These are phyloP conservation scores for Penicillium glabrum DNA, from an alignment of 2,329 filamentous ascomycete genomes.

Conservation along the genomic window DNA sequence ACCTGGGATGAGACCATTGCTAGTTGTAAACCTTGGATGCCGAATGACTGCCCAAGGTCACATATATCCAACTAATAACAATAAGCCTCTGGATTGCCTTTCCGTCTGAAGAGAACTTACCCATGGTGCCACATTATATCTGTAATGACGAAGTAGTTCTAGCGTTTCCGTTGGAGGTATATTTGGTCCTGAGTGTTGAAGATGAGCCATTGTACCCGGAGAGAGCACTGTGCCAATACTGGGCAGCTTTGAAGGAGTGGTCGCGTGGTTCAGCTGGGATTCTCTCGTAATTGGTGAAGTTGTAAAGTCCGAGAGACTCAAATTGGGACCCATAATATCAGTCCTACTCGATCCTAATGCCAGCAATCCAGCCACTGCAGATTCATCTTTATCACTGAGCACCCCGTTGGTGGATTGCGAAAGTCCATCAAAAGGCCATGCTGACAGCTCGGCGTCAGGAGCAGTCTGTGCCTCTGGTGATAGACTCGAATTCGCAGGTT, in stretches of 20 bases:
- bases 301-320: constrained; percentile 4
- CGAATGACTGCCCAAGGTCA: constrained; percentile 44
- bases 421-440: not conserved
- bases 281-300: constrained; percentile 2
- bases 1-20: constrained; percentile 20
- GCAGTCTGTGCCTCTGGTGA: not conserved
- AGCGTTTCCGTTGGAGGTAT: constrained; percentile 22
- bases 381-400: constrained; percentile 27
- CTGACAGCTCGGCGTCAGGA: not conserved
- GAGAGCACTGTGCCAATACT: not conserved
- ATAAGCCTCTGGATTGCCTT: not conserved
- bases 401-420: not conserved
- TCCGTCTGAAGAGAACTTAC: constrained; percentile 26
- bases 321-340: not conserved
- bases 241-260: not conserved
- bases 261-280: not conserved
- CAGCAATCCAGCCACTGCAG: constrained; percentile 25
- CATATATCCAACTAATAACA: constrained; percentile 43
- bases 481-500: not conserved
- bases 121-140: constrained; percentile 49
- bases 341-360: constrained; percentile 22
- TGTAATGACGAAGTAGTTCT: constrained; percentile 45
- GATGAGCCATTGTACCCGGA: not conserved
- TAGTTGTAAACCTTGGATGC: constrained; percentile 36
- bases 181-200: not conserved